phyloP scores from a whole-genome alignment of 768 basidiomycete genomes.

The Xerocomellus chrysenteron region DNA sequence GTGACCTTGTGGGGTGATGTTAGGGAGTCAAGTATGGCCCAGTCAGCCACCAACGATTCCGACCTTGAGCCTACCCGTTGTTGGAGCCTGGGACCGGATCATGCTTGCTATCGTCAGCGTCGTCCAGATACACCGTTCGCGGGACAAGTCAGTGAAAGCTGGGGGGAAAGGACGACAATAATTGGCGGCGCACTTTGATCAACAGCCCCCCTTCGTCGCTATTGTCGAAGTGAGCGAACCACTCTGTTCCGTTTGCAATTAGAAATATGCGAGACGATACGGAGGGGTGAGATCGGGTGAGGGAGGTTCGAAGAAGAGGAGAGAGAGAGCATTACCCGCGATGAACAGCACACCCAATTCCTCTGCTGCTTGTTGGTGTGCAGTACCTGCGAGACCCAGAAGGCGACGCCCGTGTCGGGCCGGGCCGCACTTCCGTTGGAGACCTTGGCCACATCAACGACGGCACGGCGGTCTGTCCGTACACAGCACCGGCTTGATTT shows the following conservation, averaged over 20 bases:
- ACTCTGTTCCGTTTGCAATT: conserved; percentile 39
- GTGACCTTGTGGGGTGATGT: conserved; percentile 35
- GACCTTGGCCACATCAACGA: conserved; percentile 50
- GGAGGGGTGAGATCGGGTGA: no score
- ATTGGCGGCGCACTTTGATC: conserved; percentile 34
- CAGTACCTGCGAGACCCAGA: conserved; percentile 65
- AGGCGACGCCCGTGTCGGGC: conserved; percentile 39
- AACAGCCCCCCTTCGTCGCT: conserved; percentile 53
- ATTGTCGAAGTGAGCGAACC: conserved; percentile 69
- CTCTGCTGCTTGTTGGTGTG: conserved; percentile 56
- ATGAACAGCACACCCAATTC: conserved; percentile 60
- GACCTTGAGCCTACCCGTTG: conserved; percentile 37
- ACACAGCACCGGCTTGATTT: conserved; percentile 66
- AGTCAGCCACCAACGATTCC: no score
- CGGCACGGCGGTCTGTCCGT: conserved; percentile 56
- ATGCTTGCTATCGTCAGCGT: conserved; percentile 21
- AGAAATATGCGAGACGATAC: no score
- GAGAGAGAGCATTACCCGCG: conserved; percentile 39
- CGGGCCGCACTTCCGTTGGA: conserved; percentile 36
- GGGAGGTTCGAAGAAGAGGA: no score
- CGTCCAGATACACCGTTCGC: conserved; percentile 38
- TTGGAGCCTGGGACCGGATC: conserved; percentile 43
- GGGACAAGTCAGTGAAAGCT: no score
- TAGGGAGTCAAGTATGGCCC: no score
- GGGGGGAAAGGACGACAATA: no score